phyloP scores from a whole-genome alignment of 1,284 basidiomycete genomes.

The Ceratobasidium sp. region DNA sequence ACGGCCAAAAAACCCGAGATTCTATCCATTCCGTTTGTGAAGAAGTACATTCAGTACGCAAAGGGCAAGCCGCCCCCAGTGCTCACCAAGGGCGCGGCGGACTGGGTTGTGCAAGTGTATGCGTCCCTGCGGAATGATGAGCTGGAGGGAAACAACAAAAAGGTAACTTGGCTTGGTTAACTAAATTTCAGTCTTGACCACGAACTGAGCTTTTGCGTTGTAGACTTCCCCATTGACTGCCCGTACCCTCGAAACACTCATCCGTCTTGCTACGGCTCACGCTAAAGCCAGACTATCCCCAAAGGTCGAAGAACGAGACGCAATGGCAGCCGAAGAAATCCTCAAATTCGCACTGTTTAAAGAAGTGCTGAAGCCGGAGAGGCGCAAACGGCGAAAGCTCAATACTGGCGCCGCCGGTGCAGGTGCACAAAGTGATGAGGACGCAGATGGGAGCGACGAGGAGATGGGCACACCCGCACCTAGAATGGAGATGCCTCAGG shows the following conservation, averaged over 20 bases:
- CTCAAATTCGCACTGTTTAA: conserved; percentile 98
- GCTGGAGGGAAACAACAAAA: conserved; percentile 89
- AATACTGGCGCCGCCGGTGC: conserved; percentile 69
- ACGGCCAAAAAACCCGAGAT: conserved; percentile 80
- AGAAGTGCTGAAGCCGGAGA: conserved; percentile 88
- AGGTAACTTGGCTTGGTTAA: conserved; percentile 63
- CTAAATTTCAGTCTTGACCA: neutral
- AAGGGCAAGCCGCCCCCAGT: conserved; percentile 89
- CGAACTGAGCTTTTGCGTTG: conserved; percentile 13
- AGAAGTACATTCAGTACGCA: conserved; percentile 99
- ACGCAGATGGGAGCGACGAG: conserved; percentile 65
- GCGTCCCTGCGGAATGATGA: conserved; percentile 93
- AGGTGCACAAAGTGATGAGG: conserved; percentile 57
- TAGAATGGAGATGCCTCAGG: conserved; percentile 66
- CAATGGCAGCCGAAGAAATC: conserved; percentile 92
- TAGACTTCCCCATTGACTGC: conserved; percentile 98
- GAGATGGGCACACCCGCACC: conserved; percentile 63
- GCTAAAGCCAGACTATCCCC: conserved; percentile 93
- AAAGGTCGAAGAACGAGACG: conserved; percentile 89
- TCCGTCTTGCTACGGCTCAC: conserved; percentile 97
- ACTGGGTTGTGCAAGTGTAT: conserved; percentile 95
- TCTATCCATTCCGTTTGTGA: conserved; percentile 93
- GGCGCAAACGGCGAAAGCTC: conserved; percentile 84
- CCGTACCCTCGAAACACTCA: conserved; percentile 98
- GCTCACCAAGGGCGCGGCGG: conserved; percentile 93